Percentiles rank a stretch among this genome's conserved stretches.
Evolutionary conservation across 805 yeast species (phyloP).

Genomic region (Lipomyces kockii): DNA sequence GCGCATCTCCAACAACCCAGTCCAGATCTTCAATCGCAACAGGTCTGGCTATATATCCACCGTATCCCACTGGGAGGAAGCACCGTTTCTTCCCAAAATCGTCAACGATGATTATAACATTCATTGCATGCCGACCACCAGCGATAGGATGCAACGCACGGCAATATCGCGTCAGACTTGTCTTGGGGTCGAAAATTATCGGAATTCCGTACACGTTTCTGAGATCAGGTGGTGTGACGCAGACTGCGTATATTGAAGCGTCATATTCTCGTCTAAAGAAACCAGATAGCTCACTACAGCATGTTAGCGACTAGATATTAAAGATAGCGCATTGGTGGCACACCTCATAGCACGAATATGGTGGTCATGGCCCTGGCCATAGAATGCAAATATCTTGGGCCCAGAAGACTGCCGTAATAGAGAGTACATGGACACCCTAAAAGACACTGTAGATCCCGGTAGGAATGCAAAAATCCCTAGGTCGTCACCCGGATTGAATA

Average conservation of each 20-base stretch:
- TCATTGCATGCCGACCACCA: constrained; percentile 35
- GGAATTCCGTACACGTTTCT: constrained; percentile 21
- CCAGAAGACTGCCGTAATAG: constrained; percentile 14
- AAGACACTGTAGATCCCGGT: constrained; percentile 15
- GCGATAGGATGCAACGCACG: constrained; percentile 36
- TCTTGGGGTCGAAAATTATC: constrained; percentile 22
- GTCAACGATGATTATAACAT: constrained; percentile 27
- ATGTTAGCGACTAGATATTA: neutral
- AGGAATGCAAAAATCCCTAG: constrained; percentile 11
- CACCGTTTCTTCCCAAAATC: constrained; percentile 16
- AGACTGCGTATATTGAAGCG: constrained; percentile 26
- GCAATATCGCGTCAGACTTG: constrained; percentile 26
- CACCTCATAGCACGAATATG: constrained; percentile 16
- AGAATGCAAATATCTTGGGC: constrained; percentile 20
- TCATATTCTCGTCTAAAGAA: constrained; percentile 9
- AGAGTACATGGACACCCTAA: constrained; percentile 8
- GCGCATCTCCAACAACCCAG: constrained; percentile 18
- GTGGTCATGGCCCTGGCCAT: constrained; percentile 15
- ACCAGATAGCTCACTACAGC: constrained; percentile 9
- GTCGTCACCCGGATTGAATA: constrained; percentile 14
- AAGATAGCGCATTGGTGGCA: neutral
- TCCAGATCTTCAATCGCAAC: constrained; percentile 23
- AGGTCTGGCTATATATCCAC: constrained; percentile 23
- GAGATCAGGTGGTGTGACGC: constrained; percentile 18
- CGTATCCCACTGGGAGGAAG: constrained; percentile 33